A percentile compares a stretch with the other conserved stretches of the same genome.
Conservation (phyloP, 768 basidiomycete species). For the Russula earlei region DNA sequence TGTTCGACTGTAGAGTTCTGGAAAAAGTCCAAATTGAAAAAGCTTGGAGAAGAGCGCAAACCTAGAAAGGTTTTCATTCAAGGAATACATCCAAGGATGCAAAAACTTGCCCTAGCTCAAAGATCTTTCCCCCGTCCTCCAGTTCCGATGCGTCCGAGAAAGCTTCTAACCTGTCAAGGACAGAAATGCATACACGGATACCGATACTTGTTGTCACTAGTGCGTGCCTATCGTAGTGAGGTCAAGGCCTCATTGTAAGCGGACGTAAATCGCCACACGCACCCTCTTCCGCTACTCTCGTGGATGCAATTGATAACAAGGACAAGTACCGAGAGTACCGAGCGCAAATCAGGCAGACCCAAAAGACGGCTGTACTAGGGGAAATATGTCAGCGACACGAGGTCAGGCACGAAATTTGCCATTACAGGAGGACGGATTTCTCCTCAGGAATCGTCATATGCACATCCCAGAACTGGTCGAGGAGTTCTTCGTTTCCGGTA, state of each 20-base stretch:
- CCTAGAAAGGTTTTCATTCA: conserved; percentile 10
- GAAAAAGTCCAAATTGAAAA: conserved; percentile 16
- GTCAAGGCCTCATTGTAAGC: not conserved
- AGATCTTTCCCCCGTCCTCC: conserved; percentile 55
- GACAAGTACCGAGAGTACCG: conserved; percentile 12
- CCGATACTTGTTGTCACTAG: conserved; percentile 48
- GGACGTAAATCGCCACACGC: conserved; percentile 1
- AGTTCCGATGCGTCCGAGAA: conserved; percentile 60
- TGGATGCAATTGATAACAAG: conserved; percentile 17
- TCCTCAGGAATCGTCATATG: conserved; percentile 65
- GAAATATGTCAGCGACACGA: conserved; percentile 1
- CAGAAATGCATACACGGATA: conserved; percentile 50
- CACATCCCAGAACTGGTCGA: conserved; percentile 49
- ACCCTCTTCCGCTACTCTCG: conserved; percentile 8
- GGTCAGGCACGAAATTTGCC: not conserved
- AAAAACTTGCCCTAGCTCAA: conserved; percentile 56
- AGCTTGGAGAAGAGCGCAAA: conserved; percentile 14
- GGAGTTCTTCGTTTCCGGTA: conserved; percentile 56
- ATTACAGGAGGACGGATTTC: conserved; percentile 63
- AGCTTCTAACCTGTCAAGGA: conserved; percentile 65
- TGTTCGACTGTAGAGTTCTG: conserved; percentile 15
- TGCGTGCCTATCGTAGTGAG: conserved; percentile 33
- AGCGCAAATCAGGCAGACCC: conserved; percentile 11
- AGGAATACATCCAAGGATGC: conserved; percentile 7
- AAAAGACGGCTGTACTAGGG: conserved; percentile 36